Base-by-base conservation (phyloP, 768 basidiomycete species). In the Boletus fagicola region DNA sequence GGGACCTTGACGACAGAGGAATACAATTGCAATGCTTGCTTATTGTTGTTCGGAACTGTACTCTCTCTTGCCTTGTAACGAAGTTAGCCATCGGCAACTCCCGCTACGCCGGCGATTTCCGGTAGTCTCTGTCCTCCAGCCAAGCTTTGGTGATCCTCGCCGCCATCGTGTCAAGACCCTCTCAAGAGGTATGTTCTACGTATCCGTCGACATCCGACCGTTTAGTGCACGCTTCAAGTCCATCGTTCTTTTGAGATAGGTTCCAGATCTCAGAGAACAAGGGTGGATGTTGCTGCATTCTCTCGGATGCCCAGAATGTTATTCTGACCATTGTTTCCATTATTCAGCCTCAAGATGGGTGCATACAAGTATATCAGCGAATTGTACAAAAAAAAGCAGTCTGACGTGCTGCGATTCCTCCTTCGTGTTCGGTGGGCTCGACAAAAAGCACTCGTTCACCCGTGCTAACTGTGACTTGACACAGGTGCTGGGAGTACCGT, bases 371-470 rank as follows among this genome's bases (percentile, higher is more conserved):
- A 98, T 75, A 87, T 98, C 72, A 87, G 90, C 66, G 96, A 98
- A 80, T 79, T 98, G 63, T 94, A 95, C 88, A 96, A 95, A 82
- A 97, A 97, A 80, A 95, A 95, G 78, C 93, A 95, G 78, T 92
- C 90, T 67, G 93, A 95, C 78, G 94, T 98, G 65, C 85, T 98
- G 73, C 92, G 94, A 66, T 99, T 99, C 82, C 83, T 99, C 64
- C 88, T 96, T 71, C 94, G 97, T 70, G 96, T 99, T 65, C 83
- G 96, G 88, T 93, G 72, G 48, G 86, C 76, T 46, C 16, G 31
- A 46, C 45, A 24, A 49, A 31, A 10, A 52, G 2, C 26, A 51
- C 9, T 40, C 33, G 13, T 42, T 49, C 28, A 16, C 9, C 46
- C 45, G 38, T 28, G 3, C 60, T 59, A 24, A 70, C 39, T 50